Evolutionary conservation across 257 asterid species (phyloP).

Genomic region (Nicotiana sylvestris): DNA sequence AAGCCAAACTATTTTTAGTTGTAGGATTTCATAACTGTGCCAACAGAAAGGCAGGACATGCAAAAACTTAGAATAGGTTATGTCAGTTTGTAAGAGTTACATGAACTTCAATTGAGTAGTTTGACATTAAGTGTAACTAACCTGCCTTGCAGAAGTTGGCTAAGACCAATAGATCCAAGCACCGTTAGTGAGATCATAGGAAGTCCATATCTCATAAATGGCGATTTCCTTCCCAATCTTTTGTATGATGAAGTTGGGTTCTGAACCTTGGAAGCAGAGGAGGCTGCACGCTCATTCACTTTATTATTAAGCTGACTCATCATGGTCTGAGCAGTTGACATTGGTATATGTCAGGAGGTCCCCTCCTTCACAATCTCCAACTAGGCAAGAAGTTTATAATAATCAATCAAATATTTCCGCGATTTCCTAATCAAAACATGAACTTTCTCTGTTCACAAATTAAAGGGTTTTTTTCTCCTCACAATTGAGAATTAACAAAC

Average conservation of each 20-base stretch:
- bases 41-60: not conserved
- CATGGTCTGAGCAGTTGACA: slow-evolving; percentile 25
- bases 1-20: not conserved
- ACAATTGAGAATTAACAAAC: not conserved
- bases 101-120: not conserved
- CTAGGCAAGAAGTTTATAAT: not conserved
- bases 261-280: slow-evolving; percentile 25
- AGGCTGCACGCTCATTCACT: slow-evolving; percentile 23
- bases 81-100: too few species aligned
- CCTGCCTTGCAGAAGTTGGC: slow-evolving; percentile 96
- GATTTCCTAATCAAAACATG: not conserved
- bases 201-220: slow-evolving; percentile 83
- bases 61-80: not conserved
- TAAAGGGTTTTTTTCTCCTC: not conserved
- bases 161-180: slow-evolving; percentile 86
- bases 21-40: not conserved
- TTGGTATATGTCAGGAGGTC: slow-evolving; percentile 11
- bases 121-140: slow-evolving; percentile 26
- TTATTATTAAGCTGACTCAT: slow-evolving; percentile 27
- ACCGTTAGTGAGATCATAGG: slow-evolving; percentile 94
- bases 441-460: not conserved
- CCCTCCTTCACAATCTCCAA: slow-evolving; percentile 19
- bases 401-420: not conserved
- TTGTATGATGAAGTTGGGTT: slow-evolving; percentile 43
- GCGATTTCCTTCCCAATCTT: slow-evolving; percentile 80